Evolutionary conservation across 2,329 filamentous ascomycete genomes (phyloP), one percentile per base, ranked within the genome.

Genomic region (Pseudogymnoascus sp.): DNA sequence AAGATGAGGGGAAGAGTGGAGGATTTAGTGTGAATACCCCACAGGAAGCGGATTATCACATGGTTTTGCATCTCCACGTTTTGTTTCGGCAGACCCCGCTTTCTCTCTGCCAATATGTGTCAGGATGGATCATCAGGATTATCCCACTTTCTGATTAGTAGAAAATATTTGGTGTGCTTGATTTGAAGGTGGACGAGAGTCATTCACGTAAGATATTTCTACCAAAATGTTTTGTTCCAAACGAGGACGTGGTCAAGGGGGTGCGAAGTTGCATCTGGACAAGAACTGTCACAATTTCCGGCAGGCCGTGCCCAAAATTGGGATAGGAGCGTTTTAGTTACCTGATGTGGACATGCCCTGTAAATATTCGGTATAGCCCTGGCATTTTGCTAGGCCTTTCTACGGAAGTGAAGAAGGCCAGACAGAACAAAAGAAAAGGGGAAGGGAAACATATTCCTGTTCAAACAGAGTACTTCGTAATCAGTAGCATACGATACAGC

Each of bases 11-110:
- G 28, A 6, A 15, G 1, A 21, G 50, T 33, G 28, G 50, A 57
- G 26, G 50, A 10, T 57, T 33, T 57, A 4, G 50, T 33, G 28
- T 11, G 23, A 53, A 53, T 42, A 15, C 50, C 50, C 50, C 50
- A 57, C 28, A 57, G 6, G 5, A 35, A 33, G 50, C 28, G n/a
- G 50, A 57, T 57, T 57, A 57, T 57, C 50, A 57, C 50, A 57
- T 57, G 50, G 50, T 33, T 35, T 57, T 35, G 5, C 31, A 57
- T 21, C 50, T 33, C 50, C 28, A 57, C 50, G 50, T 57, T 57
- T 53, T 57, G 50, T 33, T 57, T 57, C 50, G 50, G 50, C 50
- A 33, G 26, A 57, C 50, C 50, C 50, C 50, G 50, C 50, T 57
- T 57, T 50, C 26, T 33, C n/a, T 19, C 50, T 33, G 26, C 28